Conservation (phyloP, 257 asterid genomes). For the Penstemon davidsonii region DNA sequence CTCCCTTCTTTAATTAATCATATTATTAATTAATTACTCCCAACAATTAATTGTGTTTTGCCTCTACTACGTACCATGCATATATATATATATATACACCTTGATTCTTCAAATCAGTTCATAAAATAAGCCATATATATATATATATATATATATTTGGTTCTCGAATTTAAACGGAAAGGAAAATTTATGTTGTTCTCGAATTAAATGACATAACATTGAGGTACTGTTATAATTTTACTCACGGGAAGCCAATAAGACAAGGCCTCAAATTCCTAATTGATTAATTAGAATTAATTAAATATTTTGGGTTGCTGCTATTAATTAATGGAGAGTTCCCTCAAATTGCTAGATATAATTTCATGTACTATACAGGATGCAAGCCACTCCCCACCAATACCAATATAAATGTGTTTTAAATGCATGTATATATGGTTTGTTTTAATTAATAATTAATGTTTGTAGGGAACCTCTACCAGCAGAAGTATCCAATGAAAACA, state of each 20-base stretch:
- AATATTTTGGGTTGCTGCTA: no score
- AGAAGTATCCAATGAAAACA: slow-evolving; percentile 50
- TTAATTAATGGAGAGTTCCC: background rate
- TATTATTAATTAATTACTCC: slow-evolving; percentile 4
- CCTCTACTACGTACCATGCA: background rate
- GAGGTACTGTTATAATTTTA: no score
- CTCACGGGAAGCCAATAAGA: no score
- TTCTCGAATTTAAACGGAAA: no score
- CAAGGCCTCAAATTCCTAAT: no score
- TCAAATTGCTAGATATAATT: background rate
- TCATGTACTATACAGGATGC: background rate
- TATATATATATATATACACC: background rate
- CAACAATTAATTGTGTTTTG: background rate
- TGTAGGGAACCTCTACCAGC: slow-evolving; percentile 56
- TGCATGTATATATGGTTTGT: background rate
- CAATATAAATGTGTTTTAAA: background rate
- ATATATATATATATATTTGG: background rate
- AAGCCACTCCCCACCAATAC: background rate
- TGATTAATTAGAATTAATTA: no score
- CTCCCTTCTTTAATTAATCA: slow-evolving; percentile 2
- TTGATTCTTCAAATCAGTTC: no score
- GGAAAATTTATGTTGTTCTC: no score
- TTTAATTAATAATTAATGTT: slow-evolving; percentile 20
- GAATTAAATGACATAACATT: no score
- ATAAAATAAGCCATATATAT: no score